Evolutionary conservation across 2,329 filamentous ascomycete species (phyloP).

Genomic region (Botrytis fabae): DNA sequence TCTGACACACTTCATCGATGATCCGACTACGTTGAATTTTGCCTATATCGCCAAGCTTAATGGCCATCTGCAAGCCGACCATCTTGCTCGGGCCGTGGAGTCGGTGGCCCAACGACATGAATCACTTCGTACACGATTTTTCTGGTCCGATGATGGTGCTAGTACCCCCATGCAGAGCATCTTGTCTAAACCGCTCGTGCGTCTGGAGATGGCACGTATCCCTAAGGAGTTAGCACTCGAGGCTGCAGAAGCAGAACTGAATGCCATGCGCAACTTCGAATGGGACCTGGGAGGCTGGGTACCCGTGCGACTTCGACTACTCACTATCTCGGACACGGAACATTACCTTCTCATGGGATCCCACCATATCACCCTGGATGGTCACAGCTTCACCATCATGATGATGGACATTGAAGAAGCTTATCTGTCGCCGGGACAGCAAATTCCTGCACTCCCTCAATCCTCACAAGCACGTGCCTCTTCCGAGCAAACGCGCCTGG

Average conservation of each 20-base stretch:
- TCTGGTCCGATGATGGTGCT: too few relatives aligned
- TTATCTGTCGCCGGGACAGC: conserved; percentile 29
- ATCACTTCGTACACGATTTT: too few relatives aligned
- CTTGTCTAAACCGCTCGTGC: conserved; percentile 32
- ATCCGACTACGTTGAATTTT: too few relatives aligned
- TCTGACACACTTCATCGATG: too few relatives aligned
- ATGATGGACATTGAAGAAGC: conserved; percentile 30
- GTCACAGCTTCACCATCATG: conserved; percentile 47
- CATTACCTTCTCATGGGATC: conserved; percentile 48
- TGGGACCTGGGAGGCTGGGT: conserved; percentile 8
- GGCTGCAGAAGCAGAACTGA: neutral
- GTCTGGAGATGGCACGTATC: neutral
- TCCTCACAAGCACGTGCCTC: too few relatives aligned
- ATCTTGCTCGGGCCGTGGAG: too few relatives aligned
- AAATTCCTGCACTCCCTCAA: too few relatives aligned
- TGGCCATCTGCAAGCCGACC: too few relatives aligned
- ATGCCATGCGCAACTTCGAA: neutral
- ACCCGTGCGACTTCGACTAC: conserved; percentile 38
- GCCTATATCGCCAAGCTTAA: too few relatives aligned
- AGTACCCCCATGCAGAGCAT: conserved; percentile 34
- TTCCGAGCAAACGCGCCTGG: too few relatives aligned
- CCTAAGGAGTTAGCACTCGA: neutral
- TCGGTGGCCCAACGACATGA: too few relatives aligned
- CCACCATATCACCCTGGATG: conserved; percentile 55
- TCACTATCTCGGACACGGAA: conserved; percentile 38